Conservation (phyloP, 306 rosid species). For the Dalbergia oliveri region DNA sequence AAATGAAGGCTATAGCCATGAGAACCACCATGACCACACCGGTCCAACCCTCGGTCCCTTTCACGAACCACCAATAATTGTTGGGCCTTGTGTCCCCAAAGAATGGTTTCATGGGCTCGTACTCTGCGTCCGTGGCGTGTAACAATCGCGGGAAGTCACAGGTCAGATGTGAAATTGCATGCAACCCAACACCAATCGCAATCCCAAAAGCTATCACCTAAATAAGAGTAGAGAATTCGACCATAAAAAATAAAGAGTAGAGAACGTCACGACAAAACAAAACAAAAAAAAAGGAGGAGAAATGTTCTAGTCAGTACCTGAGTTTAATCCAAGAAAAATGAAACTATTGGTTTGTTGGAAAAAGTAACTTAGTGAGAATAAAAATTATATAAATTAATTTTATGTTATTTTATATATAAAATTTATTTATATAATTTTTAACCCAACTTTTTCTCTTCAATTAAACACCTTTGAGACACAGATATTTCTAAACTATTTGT, state of each 20-base stretch:
- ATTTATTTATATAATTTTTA: no score
- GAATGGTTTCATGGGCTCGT: conserved; percentile 69
- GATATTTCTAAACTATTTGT: no score
- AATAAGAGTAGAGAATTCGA: background rate
- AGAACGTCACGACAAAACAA: background rate
- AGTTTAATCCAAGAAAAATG: no score
- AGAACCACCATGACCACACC: conserved; percentile 86
- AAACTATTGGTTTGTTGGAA: no score
- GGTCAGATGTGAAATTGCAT: conserved; percentile 75
- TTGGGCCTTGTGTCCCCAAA: conserved; percentile 69
- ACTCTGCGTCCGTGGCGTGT: conserved; percentile 64
- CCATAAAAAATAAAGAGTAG: no score
- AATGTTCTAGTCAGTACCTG: background rate
- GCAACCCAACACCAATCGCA: conserved; percentile 70
- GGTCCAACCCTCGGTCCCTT: conserved; percentile 92
- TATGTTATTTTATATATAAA: no score
- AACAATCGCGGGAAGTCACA: conserved; percentile 85
- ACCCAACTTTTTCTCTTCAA: no score
- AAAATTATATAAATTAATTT: no score
- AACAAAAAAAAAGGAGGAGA: background rate
- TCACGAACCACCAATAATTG: conserved; percentile 95
- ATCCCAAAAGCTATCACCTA: conserved; percentile 81
- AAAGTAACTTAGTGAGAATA: no score
- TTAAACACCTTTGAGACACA: no score
- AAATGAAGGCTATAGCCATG: conserved; percentile 80